Percentiles rank a stretch among this genome's conserved stretches.
These are phyloP conservation scores for Paraphysoderma sedebokerense DNA, from an alignment of 371 early-diverging fungal genomes.

Conservation along the genomic window DNA sequence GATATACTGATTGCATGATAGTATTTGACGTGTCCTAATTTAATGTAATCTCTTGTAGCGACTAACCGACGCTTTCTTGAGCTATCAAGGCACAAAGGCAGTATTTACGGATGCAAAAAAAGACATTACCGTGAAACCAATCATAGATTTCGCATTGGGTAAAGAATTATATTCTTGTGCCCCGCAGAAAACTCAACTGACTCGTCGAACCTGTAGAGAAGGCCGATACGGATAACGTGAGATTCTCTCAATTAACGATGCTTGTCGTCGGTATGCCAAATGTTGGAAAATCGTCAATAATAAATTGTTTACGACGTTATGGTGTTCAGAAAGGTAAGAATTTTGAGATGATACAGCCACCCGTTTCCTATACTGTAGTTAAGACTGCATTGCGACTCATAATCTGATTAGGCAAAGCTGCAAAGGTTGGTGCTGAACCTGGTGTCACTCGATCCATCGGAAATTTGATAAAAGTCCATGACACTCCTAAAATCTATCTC, in stretches of 20 bases:
- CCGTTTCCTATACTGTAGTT: too few species aligned
- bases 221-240: conserved; percentile 9
- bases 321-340: conserved; percentile 33
- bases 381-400: not conserved
- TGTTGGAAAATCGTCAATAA: conserved; percentile 84
- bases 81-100: conserved; percentile 30
- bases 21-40: too few species aligned
- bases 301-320: conserved; percentile 62
- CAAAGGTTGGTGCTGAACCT: conserved; percentile 66
- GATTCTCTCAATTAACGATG: conserved; percentile 28
- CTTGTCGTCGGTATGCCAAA: conserved; percentile 93
- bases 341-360: not conserved
- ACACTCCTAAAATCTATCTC: conserved; percentile 71
- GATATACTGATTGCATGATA: too few species aligned
- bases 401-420: conserved; percentile 43
- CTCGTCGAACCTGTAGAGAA: not conserved
- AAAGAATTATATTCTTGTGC: conserved; percentile 8
- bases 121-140: conserved; percentile 37
- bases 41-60: too few species aligned
- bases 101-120: conserved; percentile 53
- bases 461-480: conserved; percentile 59
- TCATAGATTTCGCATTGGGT: conserved; percentile 40
- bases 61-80: conserved; percentile 27
- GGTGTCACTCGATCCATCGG: conserved; percentile 74
- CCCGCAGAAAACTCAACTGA: not conserved